phyloP scores from a whole-genome alignment of 2,329 filamentous ascomycete genomes.

The Pestalotiopsis sp. region DNA sequence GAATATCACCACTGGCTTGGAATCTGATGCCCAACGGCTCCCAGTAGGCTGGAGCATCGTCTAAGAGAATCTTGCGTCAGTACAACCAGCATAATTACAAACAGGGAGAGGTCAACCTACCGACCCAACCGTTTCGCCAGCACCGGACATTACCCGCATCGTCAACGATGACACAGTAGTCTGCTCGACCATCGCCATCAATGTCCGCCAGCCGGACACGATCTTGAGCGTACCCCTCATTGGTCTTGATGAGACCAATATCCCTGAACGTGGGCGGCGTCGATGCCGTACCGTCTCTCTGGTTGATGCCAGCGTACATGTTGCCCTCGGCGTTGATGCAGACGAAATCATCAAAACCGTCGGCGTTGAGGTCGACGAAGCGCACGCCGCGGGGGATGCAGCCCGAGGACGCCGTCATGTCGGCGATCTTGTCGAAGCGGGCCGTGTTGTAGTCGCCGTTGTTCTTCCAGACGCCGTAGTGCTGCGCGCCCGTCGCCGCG shows the following conservation, averaged over 20 bases:
- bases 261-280: slow-evolving; percentile 25
- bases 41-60: slow-evolving; percentile 34
- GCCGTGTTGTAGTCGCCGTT: background rate
- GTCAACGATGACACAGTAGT: slow-evolving; percentile 32
- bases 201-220: slow-evolving; percentile 35
- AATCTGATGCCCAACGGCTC: slow-evolving; percentile 32
- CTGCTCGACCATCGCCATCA: slow-evolving; percentile 34
- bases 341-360: slow-evolving; percentile 33
- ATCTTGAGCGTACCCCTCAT: slow-evolving; percentile 14
- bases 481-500: slow-evolving; percentile 26
- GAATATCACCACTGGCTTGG: slow-evolving; percentile 19
- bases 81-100: background rate
- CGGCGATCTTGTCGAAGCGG: slow-evolving; percentile 20
- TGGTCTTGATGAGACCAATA: slow-evolving; percentile 22
- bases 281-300: slow-evolving; percentile 19
- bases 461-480: slow-evolving; percentile 15
- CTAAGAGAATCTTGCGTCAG: slow-evolving; percentile 1
- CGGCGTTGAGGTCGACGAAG: slow-evolving; percentile 21
- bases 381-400: slow-evolving; percentile 16
- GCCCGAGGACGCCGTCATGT: slow-evolving; percentile 12
- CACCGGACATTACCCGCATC: slow-evolving; percentile 29
- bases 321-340: slow-evolving; percentile 28
- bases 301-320: slow-evolving; percentile 22
- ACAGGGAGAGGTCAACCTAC: background rate
- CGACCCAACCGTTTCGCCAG: slow-evolving; percentile 33